Base-by-base conservation (phyloP, 495 filamentous ascomycete species). In the Neurospora tetrasperma region DNA sequence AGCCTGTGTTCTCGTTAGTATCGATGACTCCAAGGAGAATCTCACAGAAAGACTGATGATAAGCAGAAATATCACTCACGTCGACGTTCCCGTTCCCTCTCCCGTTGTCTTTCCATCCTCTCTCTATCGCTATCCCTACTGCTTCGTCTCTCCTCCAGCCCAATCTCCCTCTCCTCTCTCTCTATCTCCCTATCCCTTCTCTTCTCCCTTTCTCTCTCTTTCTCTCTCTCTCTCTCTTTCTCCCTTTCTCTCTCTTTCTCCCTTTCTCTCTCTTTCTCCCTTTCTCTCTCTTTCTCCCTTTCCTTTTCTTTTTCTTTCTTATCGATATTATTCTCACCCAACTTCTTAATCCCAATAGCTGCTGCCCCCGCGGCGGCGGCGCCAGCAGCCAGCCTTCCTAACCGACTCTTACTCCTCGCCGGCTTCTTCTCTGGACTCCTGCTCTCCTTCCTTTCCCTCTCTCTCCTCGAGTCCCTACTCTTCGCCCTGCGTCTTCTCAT, bases 281-380 rank as follows among this genome's bases (percentile, higher is more conserved):
- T 69, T 0, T 76, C 75, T 1, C 8, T 71, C 16, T 75, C 73
- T 10, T 71, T 70, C 5, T 76, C 75, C 12, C 71, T 69, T 4
- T 76, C 77, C 62, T 73, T 75, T 12, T 79, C 72, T 18, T 76
- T 73, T 9, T 75, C 71, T 20, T 72, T 66, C 23, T 66, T 74
- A 2, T 75, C 71, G 12, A 71, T 48, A 9, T 76, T 70, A 16
- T 75, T 78, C 5, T 93, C 91, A 73, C 87, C 87, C 69, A 87
- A 89, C 79, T 93, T 91, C 73, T 88, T 91, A 20, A 93, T 89
- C n/a, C 92, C 92, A 73, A 94, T 86, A 6, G 91, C 94, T 16
- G 92, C 90, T 1, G 91, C 93, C 23, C 88, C 90, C 35, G 92
- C 90, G 40, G 88, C 91, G 39, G 91, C 84, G 7, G 88, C 93